Evolutionary conservation across 2,329 filamentous ascomycete genomes (phyloP).

Genomic region (Ilyonectria destructans): DNA sequence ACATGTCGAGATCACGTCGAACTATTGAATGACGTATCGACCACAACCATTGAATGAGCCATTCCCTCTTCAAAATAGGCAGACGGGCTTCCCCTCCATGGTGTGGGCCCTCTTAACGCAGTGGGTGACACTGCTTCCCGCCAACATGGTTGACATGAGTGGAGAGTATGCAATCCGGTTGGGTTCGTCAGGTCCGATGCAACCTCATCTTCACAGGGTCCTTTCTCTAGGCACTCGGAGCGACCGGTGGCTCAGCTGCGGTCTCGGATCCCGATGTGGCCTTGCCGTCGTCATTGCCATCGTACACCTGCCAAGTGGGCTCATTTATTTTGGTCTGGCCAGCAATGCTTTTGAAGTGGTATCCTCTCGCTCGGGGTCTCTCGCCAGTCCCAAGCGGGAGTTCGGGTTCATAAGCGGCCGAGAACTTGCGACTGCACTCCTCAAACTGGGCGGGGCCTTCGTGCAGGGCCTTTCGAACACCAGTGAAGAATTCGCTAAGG

Average conservation of each 20-base stretch:
- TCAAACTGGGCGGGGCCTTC: slow-evolving; percentile 74
- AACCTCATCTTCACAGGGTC: slow-evolving; percentile 63
- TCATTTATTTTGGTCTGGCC: slow-evolving; percentile 79
- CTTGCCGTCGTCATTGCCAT: slow-evolving; percentile 42
- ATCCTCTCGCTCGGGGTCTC: slow-evolving; percentile 85
- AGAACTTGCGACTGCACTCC: slow-evolving; percentile 61
- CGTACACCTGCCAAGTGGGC: slow-evolving; percentile 75
- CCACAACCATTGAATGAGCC: not conserved
- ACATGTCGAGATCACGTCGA: not conserved
- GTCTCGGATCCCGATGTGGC: slow-evolving; percentile 30
- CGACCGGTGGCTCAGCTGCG: slow-evolving; percentile 41
- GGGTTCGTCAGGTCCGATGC: slow-evolving; percentile 70
- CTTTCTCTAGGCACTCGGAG: slow-evolving; percentile 57
- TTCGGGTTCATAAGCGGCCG: slow-evolving; percentile 74
- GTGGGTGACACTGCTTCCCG: slow-evolving; percentile 30
- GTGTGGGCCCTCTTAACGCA: slow-evolving; percentile 38
- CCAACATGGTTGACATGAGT: slow-evolving; percentile 35
- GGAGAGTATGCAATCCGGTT: slow-evolving; percentile 37
- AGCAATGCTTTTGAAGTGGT: slow-evolving; percentile 83
- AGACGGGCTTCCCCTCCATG: slow-evolving; percentile 21
- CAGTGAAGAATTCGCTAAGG: slow-evolving; percentile 81
- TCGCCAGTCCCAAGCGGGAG: slow-evolving; percentile 83
- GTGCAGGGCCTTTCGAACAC: slow-evolving; percentile 76
- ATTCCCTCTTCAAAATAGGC: not conserved
- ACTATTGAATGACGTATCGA: not conserved